These are phyloP conservation scores for Malus orientalis DNA, from an alignment of 306 rosid genomes.

Conservation along the genomic window DNA sequence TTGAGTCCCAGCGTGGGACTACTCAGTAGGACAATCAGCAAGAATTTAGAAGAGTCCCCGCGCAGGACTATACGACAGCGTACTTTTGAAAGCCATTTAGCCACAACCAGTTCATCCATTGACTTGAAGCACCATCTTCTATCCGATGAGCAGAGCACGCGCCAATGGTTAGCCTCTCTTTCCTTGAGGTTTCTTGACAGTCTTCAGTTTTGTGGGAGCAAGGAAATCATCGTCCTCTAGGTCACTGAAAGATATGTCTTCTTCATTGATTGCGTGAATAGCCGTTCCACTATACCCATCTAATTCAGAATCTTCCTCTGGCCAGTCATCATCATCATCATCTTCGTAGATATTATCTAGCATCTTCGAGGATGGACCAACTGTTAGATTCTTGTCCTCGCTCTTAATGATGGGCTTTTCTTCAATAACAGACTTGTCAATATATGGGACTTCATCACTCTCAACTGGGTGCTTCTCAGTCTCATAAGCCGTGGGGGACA, in stretches of 20 bases:
- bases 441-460: slow-evolving; percentile 38
- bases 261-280: slow-evolving; percentile 45
- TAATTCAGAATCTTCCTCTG: slow-evolving; percentile 70
- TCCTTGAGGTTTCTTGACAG: not conserved
- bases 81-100: not conserved
- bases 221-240: slow-evolving; percentile 77
- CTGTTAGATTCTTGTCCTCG: slow-evolving; percentile 34
- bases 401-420: slow-evolving; percentile 42
- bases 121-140: slow-evolving; percentile 11
- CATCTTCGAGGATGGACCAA: slow-evolving; percentile 41
- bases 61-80: not conserved
- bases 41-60: not conserved
- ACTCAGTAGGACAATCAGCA: not conserved
- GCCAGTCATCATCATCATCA: slow-evolving; percentile 75
- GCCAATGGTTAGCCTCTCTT: not conserved
- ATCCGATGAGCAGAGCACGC: slow-evolving; percentile 5
- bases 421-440: slow-evolving; percentile 53
- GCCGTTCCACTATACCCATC: slow-evolving; percentile 32
- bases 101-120: not conserved
- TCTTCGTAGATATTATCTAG: slow-evolving; percentile 41
- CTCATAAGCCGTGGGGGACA: slow-evolving; percentile 39
- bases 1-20: not conserved
- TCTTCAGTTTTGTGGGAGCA: slow-evolving; percentile 31
- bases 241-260: slow-evolving; percentile 94
- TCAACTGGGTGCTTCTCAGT: slow-evolving; percentile 43